Percentiles rank a stretch among this genome's conserved stretches.
phyloP scores from a whole-genome alignment of 2,329 filamentous ascomycete species.

The Fusarium lateritium region DNA sequence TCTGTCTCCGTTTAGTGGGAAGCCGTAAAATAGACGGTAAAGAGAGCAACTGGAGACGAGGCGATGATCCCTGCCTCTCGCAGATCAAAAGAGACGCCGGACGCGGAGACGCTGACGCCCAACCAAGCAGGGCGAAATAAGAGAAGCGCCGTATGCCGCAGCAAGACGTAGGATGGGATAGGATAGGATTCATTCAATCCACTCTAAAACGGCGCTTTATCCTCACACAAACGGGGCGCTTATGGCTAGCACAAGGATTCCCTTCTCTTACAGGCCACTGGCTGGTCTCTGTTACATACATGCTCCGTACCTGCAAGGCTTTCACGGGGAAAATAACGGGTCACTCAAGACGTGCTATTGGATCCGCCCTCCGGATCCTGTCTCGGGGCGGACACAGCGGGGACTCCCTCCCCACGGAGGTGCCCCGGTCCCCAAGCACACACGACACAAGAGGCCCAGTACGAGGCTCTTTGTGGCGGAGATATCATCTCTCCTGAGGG shows the following conservation, averaged over 20 bases:
- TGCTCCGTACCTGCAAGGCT: slow-evolving; percentile 29
- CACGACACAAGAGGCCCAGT: slow-evolving; percentile 14
- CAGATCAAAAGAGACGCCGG: slow-evolving; percentile 35
- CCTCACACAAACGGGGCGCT: slow-evolving; percentile 33
- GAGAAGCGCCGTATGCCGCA: slow-evolving; percentile 36
- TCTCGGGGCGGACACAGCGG: slow-evolving; percentile 42
- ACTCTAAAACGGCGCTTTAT: slow-evolving; percentile 30
- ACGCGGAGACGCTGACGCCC: slow-evolving; percentile 36
- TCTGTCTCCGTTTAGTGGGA: slow-evolving; percentile 17
- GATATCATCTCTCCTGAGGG: slow-evolving; percentile 22
- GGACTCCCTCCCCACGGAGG: slow-evolving; percentile 38
- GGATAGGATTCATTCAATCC: slow-evolving; percentile 10
- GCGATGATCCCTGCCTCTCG: slow-evolving; percentile 31
- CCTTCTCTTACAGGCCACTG: slow-evolving; percentile 26
- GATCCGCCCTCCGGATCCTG: slow-evolving; percentile 37
- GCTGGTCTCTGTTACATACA: slow-evolving; percentile 16
- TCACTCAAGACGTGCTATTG: slow-evolving; percentile 27
- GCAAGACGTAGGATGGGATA: slow-evolving; percentile 20
- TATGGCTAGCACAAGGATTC: slow-evolving; percentile 21
- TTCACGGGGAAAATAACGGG: slow-evolving; percentile 31
- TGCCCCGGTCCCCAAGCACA: slow-evolving; percentile 27
- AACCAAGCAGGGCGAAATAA: slow-evolving; percentile 22
- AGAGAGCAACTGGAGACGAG: slow-evolving; percentile 13
- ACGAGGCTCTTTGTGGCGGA: slow-evolving; percentile 30
- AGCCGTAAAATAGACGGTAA: slow-evolving; percentile 20